Percentiles rank a stretch among this genome's conserved stretches.
Conservation (phyloP, 83 land plant genomes). For the Picea abies region DNA sequence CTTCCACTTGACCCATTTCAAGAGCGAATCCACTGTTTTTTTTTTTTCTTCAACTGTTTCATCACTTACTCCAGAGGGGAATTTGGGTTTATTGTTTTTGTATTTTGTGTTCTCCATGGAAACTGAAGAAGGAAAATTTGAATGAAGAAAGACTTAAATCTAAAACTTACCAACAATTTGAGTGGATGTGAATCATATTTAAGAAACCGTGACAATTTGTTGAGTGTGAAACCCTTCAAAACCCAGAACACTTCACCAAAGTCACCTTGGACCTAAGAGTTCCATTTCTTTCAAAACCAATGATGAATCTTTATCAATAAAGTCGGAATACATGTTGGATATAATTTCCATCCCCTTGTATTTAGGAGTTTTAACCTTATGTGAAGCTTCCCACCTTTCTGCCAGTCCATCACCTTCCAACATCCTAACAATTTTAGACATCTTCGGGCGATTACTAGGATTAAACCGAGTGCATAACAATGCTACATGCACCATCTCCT, state of each 20-base stretch:
- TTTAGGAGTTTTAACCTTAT: conserved; percentile 34
- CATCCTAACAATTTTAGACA: conserved; percentile 86
- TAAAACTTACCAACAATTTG: no score
- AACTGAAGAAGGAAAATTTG: no score
- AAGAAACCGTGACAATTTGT: no score
- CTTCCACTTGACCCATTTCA: no score
- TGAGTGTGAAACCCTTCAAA: no score
- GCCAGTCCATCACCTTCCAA: conserved; percentile 86
- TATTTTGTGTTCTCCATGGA: no score
- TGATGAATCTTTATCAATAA: conserved; percentile 57
- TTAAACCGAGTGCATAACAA: conserved; percentile 80
- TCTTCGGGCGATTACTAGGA: conserved; percentile 78
- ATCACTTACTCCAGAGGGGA: no score
- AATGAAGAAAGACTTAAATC: no score
- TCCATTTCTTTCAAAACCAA: conserved; percentile 74
- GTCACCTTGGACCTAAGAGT: conserved; percentile 83
- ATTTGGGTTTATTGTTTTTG: no score
- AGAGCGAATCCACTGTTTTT: no score
- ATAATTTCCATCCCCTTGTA: conserved; percentile 18
- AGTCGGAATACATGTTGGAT: conserved; percentile 30
- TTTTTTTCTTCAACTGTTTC: no score
- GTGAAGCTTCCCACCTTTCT: conserved; percentile 81
- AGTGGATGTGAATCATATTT: no score
- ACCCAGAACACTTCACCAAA: not conserved
- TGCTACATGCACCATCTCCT: conserved; percentile 86